Evolutionary conservation across 306 rosid species (phyloP), one percentile per base, ranked within the genome.

Genomic region (Dryas alaskensis): DNA sequence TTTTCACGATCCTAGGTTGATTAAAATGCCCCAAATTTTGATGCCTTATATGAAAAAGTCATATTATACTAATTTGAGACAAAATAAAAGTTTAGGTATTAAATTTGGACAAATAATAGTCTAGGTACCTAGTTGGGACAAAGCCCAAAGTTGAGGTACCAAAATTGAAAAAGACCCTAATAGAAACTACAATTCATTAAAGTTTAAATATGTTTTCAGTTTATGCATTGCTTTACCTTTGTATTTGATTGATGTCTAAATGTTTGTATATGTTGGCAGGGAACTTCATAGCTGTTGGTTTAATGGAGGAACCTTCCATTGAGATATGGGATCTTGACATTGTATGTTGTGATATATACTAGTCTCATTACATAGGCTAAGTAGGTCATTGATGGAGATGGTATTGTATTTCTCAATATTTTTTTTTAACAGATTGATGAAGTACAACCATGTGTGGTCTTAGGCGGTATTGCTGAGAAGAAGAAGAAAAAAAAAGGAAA

Each of bases 281-380:
- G 67, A 93, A 87, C 74, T 91, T 91, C 73, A 51, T 91, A 76
- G 96, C 94, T 62, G 96, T 91, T 79, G 96, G 96, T 69, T 81
- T 96, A 66, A 91, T 93, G 98, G 94, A 63, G 9, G 76, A 87
- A 67, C 97, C 97, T 58, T 73, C 89, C 65, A 91, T 91, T 45
- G 97, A 93, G 86, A 91, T 93, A 74, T 93, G 96, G 96, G 96
- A 93, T 85, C 97, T 93, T 80, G 97, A 93, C 80, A 82, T 91
- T 75, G 97, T 93, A 88, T 76, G 96, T 83, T 51, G 65, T 14
- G 55, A 3, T 74, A 43, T 22, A 60, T 62, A 60, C 8, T 62
- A 65, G 63, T 62, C 61, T 64, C 22, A 54, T 10, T 67, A 46
- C 39, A 37, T 79, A 3, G 57, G 14, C 4, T 17, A 48, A 10